A percentile compares a stretch with the other conserved stretches of the same genome.
phyloP scores from a whole-genome alignment of 1,284 basidiomycete genomes.

The Xerocomus amazonicus region DNA sequence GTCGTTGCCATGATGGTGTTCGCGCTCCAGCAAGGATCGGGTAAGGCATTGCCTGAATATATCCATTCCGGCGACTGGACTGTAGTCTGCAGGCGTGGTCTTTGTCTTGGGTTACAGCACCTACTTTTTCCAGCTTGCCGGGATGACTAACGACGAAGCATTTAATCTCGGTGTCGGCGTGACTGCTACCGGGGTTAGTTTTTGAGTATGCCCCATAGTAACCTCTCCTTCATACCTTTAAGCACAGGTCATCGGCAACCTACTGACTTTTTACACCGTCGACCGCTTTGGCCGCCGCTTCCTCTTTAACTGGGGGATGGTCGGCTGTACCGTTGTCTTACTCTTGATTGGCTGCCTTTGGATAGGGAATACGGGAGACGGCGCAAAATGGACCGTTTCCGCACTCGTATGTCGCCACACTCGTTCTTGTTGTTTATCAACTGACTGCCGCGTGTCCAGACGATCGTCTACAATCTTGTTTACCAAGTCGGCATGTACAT shows the following conservation, averaged over 20 bases:
- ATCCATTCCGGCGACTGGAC: not conserved
- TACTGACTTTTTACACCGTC: conserved; percentile 27
- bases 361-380: conserved; percentile 13
- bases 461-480: conserved; percentile 29
- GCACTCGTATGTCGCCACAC: conserved; percentile 18
- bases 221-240: not conserved
- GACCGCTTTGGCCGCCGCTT: conserved; percentile 26
- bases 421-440: not conserved
- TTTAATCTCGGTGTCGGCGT: conserved; percentile 29
- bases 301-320: conserved; percentile 31
- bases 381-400: conserved; percentile 22
- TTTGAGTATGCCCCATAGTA: not conserved
- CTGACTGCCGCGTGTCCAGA: conserved; percentile 11
- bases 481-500: conserved; percentile 25
- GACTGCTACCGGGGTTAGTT: conserved; percentile 24
- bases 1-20: conserved; percentile 34
- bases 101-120: conserved; percentile 30
- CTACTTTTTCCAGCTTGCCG: conserved; percentile 33
- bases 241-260: conserved; percentile 24
- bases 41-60: conserved; percentile 1
- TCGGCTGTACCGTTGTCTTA: conserved; percentile 22
- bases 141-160: conserved; percentile 22
- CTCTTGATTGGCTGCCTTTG: conserved; percentile 30
- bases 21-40: conserved; percentile 28
- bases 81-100: conserved; percentile 21